Conservation (phyloP, 495 filamentous ascomycete genomes). For the Pyrenula massariospora region DNA sequence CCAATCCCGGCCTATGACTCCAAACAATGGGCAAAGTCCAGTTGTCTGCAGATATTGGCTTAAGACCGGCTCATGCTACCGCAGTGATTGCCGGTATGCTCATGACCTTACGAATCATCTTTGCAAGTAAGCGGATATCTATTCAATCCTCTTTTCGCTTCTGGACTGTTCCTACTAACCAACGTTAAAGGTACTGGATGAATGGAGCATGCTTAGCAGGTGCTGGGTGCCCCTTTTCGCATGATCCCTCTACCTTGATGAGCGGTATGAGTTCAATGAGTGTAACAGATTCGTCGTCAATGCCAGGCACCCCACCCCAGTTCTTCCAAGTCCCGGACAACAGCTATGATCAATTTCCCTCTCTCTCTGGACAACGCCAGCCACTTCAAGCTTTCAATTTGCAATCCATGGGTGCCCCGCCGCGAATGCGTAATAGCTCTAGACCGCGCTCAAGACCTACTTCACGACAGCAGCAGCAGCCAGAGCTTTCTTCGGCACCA, state of each 20-base stretch:
- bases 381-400: neutral
- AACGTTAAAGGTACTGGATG: constrained; percentile 69
- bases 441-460: constrained; percentile 73
- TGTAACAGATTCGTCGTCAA: constrained; percentile 40
- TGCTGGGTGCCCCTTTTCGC: constrained; percentile 91
- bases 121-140: constrained; percentile 72
- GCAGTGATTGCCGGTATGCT: constrained; percentile 93
- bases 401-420: neutral
- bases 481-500: constrained; percentile 51
- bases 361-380: constrained; percentile 28
- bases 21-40: constrained; percentile 59
- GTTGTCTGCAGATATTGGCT: constrained; percentile 96
- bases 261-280: constrained; percentile 38
- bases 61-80: constrained; percentile 80
- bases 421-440: constrained; percentile 6
- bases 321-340: constrained; percentile 73
- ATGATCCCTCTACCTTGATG: constrained; percentile 78
- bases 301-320: constrained; percentile 40
- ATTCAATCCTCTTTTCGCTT: too few relatives aligned
- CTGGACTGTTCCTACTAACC: constrained; percentile 1
- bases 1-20: constrained; percentile 59
- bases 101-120: constrained; percentile 92
- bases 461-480: constrained; percentile 70
- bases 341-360: constrained; percentile 71
- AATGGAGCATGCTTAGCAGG: constrained; percentile 94